Conservation (phyloP, 495 filamentous ascomycete genomes). For the Talaromyces borbonicus region DNA sequence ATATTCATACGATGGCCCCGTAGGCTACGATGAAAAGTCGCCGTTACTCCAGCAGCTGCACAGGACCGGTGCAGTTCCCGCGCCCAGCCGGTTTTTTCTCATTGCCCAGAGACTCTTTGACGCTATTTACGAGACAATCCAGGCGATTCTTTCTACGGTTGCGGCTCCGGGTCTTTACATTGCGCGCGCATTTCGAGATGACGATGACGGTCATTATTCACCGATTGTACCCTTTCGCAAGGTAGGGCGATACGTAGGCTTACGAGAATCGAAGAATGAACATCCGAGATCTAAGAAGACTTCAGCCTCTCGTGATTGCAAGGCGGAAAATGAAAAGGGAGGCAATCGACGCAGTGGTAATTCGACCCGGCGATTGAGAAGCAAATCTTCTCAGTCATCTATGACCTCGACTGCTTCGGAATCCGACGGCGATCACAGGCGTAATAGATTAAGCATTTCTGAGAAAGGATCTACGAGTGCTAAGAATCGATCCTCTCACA, state of each 20-base stretch:
- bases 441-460: slow-evolving; percentile 12
- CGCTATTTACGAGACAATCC: slow-evolving; percentile 55
- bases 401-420: slow-evolving; percentile 37
- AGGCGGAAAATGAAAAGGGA: slow-evolving; percentile 20
- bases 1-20: slow-evolving; percentile 13
- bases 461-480: slow-evolving; percentile 19
- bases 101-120: slow-evolving; percentile 37
- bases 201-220: slow-evolving; percentile 70
- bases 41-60: slow-evolving; percentile 44
- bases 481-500: slow-evolving; percentile 42
- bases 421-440: slow-evolving; percentile 34
- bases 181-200: slow-evolving; percentile 70
- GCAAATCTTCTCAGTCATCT: slow-evolving; percentile 28
- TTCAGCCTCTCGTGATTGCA: slow-evolving; percentile 15
- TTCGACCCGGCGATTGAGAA: slow-evolving; percentile 29
- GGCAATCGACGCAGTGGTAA: slow-evolving; percentile 18
- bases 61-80: slow-evolving; percentile 46
- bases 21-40: slow-evolving; percentile 52
- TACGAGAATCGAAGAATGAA: background rate
- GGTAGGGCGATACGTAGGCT: slow-evolving; percentile 37
- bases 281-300: slow-evolving; percentile 13
- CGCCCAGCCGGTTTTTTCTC: slow-evolving; percentile 37
- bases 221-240: slow-evolving; percentile 51
- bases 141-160: slow-evolving; percentile 68
- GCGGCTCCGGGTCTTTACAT: slow-evolving; percentile 71